Percentiles rank a stretch among this genome's conserved stretches.
Conservation (phyloP, 2,329 filamentous ascomycete species). For the Neophaeococcomyces mojaviensis region DNA sequence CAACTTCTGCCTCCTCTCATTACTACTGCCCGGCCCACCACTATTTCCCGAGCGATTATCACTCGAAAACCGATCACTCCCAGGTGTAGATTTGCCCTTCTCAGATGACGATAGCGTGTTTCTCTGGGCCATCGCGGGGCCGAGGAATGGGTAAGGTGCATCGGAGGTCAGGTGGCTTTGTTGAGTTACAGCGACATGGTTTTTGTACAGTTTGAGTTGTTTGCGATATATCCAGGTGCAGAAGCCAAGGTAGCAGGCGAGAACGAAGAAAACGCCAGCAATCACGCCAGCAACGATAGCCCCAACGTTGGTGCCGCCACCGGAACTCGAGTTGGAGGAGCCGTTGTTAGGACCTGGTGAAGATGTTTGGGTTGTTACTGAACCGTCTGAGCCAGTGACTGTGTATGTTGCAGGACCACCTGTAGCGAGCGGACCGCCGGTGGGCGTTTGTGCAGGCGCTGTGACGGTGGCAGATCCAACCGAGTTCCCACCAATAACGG, state of each 20-base stretch:
- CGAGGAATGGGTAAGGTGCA: conserved; percentile 21
- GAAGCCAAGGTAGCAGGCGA: conserved; percentile 67
- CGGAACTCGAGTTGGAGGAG: conserved; percentile 13
- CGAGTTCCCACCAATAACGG: conserved; percentile 59
- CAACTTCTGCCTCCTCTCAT: conserved; percentile 23
- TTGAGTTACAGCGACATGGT: conserved; percentile 60
- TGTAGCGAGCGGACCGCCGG: conserved; percentile 62
- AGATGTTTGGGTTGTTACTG: conserved; percentile 33
- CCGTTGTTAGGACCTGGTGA: conserved; percentile 33
- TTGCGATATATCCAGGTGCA: conserved; percentile 69
- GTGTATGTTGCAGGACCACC: conserved; percentile 64
- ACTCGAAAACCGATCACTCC: not conserved
- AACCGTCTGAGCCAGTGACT: conserved; percentile 40
- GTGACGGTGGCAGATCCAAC: conserved; percentile 64
- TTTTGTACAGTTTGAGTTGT: conserved; percentile 62
- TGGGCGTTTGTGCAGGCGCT: conserved; percentile 54
- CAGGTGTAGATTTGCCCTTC: not conserved
- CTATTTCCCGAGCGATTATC: conserved; percentile 16
- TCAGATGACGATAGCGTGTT: not conserved
- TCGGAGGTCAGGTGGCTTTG: conserved; percentile 43
- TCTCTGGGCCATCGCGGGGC: conserved; percentile 6
- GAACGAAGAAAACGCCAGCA: conserved; percentile 57
- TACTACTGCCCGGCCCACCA: conserved; percentile 17
- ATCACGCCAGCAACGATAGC: conserved; percentile 54
- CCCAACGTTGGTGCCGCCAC: conserved; percentile 40